Percentiles rank a stretch among this genome's conserved stretches.
Evolutionary conservation across 2,329 filamentous ascomycete species (phyloP).

Genomic region (Aspergillus fijiensis): DNA sequence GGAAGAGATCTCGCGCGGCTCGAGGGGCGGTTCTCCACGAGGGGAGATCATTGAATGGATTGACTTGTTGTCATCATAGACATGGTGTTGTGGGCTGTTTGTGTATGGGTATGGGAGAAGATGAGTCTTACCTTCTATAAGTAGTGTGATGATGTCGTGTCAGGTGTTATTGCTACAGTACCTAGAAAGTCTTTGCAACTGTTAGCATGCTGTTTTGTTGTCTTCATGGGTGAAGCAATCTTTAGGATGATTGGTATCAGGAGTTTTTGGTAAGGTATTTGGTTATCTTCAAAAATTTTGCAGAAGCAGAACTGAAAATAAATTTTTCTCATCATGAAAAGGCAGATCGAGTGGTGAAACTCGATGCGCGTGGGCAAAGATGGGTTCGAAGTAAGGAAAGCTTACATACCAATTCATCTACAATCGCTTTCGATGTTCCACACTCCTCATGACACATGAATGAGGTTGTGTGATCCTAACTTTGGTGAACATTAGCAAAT

Average conservation of each 20-base stretch:
- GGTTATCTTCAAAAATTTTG: slow-evolving; percentile 57
- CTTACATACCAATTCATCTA: neutral
- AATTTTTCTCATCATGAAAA: slow-evolving; percentile 51
- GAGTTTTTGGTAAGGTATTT: slow-evolving; percentile 59
- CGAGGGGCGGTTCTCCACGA: slow-evolving; percentile 39
- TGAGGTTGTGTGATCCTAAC: neutral
- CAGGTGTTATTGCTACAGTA: neutral
- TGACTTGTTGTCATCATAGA: slow-evolving; percentile 61
- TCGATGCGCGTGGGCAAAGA: neutral
- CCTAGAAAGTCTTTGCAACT: slow-evolving; percentile 14
- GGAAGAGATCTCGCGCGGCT: slow-evolving; percentile 12
- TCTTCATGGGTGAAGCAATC: slow-evolving; percentile 11
- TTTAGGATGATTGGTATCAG: slow-evolving; percentile 38
- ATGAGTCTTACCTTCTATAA: slow-evolving; percentile 27
- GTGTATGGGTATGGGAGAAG: slow-evolving; percentile 12
- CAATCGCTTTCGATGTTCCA: neutral
- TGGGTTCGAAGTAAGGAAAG: neutral
- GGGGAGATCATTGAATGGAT: slow-evolving; percentile 61
- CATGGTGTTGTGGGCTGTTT: slow-evolving; percentile 15
- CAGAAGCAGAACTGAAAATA: slow-evolving; percentile 64
- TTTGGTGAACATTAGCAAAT: slow-evolving; percentile 11
- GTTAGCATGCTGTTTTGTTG: slow-evolving; percentile 14
- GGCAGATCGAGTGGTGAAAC: neutral
- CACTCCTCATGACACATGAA: slow-evolving; percentile 7
- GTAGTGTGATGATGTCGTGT: neutral